A percentile compares a stretch with the other conserved stretches of the same genome.
phyloP scores from a whole-genome alignment of 306 rosid species.

The Adenanthera pavonina region DNA sequence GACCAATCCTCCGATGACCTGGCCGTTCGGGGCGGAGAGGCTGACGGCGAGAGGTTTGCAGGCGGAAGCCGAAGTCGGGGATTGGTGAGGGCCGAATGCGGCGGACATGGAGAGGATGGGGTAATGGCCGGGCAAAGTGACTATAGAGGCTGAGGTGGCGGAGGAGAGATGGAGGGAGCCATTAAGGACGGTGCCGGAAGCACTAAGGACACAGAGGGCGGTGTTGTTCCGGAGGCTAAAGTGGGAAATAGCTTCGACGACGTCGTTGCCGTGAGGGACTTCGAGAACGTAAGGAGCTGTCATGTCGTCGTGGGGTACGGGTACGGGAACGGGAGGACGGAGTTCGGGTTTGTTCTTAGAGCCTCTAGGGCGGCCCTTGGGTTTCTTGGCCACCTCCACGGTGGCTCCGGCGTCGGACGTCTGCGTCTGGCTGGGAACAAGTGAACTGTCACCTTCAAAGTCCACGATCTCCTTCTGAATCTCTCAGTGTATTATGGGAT shows the following conservation, averaged over 20 bases:
- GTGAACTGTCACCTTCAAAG: too few species aligned
- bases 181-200: slow-evolving; percentile 70
- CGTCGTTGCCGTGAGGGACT: slow-evolving; percentile 63
- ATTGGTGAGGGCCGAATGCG: slow-evolving; percentile 51
- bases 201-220: slow-evolving; percentile 64
- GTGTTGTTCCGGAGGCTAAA: slow-evolving; percentile 67
- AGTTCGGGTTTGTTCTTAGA: slow-evolving; percentile 84
- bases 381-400: slow-evolving; percentile 61
- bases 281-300: slow-evolving; percentile 81
- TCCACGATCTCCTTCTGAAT: slow-evolving; percentile 51
- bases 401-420: slow-evolving; percentile 51
- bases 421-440: neutral
- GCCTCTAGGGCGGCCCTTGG: slow-evolving; percentile 91
- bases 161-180: slow-evolving; percentile 74
- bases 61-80: slow-evolving; percentile 27
- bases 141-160: slow-evolving; percentile 41
- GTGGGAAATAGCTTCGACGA: slow-evolving; percentile 64
- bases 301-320: slow-evolving; percentile 49
- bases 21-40: slow-evolving; percentile 76
- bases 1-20: slow-evolving; percentile 75
- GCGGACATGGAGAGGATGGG: slow-evolving; percentile 77
- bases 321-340: slow-evolving; percentile 29
- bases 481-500: neutral
- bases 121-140: slow-evolving; percentile 69
- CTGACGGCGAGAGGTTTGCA: slow-evolving; percentile 59